phyloP scores from a whole-genome alignment of 2,329 filamentous ascomycete genomes.

The Aspergillus eucalypticola region DNA sequence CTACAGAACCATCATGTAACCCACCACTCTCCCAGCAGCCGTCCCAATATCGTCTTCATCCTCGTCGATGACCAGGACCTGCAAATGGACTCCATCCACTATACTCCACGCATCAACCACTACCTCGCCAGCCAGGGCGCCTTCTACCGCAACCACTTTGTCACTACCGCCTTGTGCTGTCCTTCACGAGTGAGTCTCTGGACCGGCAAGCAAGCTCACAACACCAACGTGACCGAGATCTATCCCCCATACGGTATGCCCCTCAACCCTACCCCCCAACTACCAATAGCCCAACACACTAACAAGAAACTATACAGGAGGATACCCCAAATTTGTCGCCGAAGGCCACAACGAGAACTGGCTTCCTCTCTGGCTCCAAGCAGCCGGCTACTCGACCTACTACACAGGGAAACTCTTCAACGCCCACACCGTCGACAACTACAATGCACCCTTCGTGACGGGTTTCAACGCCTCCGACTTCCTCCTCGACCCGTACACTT shows the following conservation, averaged over 20 bases:
- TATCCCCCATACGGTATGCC: conserved; percentile 50
- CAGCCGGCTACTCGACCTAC: conserved; percentile 55
- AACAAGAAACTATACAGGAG: conserved; percentile 23
- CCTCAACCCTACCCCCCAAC: neutral
- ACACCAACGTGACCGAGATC: conserved; percentile 65
- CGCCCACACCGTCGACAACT: conserved; percentile 52
- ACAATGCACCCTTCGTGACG: conserved; percentile 41
- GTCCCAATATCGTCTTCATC: conserved; percentile 63
- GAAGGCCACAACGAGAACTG: conserved; percentile 54
- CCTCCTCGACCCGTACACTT: conserved; percentile 52
- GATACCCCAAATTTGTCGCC: conserved; percentile 54
- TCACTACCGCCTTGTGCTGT: conserved; percentile 65
- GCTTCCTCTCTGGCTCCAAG: conserved; percentile 55
- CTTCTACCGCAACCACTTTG: conserved; percentile 62
- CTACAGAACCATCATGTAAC: neutral
- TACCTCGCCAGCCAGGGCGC: conserved; percentile 59
- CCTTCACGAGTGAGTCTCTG: conserved; percentile 63
- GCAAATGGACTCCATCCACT: conserved; percentile 59
- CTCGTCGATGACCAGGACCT: conserved; percentile 67
- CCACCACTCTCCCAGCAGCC: neutral
- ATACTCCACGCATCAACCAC: conserved; percentile 58
- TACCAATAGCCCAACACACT: neutral
- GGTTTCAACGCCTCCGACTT: conserved; percentile 44
- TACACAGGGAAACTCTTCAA: conserved; percentile 61
- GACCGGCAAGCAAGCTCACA: conserved; percentile 66